phyloP scores from a whole-genome alignment of 2,329 filamentous ascomycete species.

The Curvularia sp. region DNA sequence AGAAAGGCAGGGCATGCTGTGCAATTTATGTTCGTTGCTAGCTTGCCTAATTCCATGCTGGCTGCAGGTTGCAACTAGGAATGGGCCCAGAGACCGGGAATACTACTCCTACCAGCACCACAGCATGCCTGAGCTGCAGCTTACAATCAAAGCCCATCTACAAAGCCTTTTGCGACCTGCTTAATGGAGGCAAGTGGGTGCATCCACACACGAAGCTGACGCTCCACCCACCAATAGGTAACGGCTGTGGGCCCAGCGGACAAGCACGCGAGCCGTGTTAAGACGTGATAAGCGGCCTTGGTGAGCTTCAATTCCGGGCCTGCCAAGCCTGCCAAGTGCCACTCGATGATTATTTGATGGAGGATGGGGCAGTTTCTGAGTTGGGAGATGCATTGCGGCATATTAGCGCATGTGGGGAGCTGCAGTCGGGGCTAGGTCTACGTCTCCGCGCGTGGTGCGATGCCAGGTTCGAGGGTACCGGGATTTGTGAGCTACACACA shows the following conservation, averaged over 20 bases:
- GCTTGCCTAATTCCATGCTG: conserved; percentile 1
- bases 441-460: neutral
- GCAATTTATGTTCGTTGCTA: conserved; percentile 24
- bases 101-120: conserved; percentile 17
- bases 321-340: conserved; percentile 22
- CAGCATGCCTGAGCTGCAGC: conserved; percentile 18
- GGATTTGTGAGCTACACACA: neutral
- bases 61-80: conserved; percentile 5
- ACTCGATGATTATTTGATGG: conserved; percentile 18
- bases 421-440: neutral
- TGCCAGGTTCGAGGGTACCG: neutral
- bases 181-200: conserved; percentile 22
- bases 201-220: conserved; percentile 15
- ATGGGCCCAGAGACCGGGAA: conserved; percentile 21
- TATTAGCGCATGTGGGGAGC: neutral
- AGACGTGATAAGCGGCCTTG: conserved; percentile 39
- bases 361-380: conserved; percentile 14
- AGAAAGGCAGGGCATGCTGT: conserved; percentile 4
- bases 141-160: conserved; percentile 18
- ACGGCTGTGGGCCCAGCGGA: conserved; percentile 15
- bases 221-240: conserved; percentile 21
- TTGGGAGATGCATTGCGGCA: conserved; percentile 12
- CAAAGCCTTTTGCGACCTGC: conserved; percentile 27
- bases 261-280: conserved; percentile 28
- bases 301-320: conserved; percentile 24